These are phyloP conservation scores for Cladosporium cucumerinum DNA, from an alignment of 2,329 filamentous ascomycete genomes.

Conservation along the genomic window DNA sequence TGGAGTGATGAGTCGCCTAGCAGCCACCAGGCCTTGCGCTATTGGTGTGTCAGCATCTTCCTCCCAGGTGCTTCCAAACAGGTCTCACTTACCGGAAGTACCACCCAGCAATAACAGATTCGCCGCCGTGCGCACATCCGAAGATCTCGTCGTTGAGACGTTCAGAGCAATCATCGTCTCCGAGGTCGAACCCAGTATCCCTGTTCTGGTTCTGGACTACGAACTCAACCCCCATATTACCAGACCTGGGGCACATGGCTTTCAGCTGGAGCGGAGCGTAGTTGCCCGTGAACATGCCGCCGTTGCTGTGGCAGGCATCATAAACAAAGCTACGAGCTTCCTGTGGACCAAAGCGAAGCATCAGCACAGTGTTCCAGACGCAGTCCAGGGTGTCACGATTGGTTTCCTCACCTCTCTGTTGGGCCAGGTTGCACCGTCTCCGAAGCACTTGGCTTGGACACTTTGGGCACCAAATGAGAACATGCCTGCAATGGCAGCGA, in stretches of 20 bases:
- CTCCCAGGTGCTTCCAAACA: background rate
- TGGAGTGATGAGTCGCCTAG: background rate
- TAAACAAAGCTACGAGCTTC: conserved; percentile 16
- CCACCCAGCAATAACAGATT: conserved; percentile 12
- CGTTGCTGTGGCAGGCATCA: conserved; percentile 17
- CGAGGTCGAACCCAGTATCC: conserved; percentile 17
- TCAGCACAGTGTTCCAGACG: background rate
- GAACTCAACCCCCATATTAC: conserved; percentile 16
- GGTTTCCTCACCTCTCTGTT: background rate
- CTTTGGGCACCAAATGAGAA: background rate
- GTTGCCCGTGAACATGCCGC: conserved; percentile 21
- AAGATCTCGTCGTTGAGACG: conserved; percentile 18
- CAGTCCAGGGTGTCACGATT: background rate
- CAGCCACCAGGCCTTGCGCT: background rate
- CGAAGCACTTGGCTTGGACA: conserved; percentile 14
- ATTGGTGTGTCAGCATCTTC: background rate
- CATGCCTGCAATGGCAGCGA: background rate
- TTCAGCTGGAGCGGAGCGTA: conserved; percentile 19
- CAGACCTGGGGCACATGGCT: conserved; percentile 19
- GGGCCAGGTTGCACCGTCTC: conserved; percentile 15
- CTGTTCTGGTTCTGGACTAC: conserved; percentile 20
- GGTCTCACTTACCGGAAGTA: conserved; percentile 8
- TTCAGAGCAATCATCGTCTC: conserved; percentile 21
- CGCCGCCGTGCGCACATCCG: conserved; percentile 13
- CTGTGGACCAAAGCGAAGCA: background rate